phyloP scores from a whole-genome alignment of 495 filamentous ascomycete species.

The Daldinia caldariorum region DNA sequence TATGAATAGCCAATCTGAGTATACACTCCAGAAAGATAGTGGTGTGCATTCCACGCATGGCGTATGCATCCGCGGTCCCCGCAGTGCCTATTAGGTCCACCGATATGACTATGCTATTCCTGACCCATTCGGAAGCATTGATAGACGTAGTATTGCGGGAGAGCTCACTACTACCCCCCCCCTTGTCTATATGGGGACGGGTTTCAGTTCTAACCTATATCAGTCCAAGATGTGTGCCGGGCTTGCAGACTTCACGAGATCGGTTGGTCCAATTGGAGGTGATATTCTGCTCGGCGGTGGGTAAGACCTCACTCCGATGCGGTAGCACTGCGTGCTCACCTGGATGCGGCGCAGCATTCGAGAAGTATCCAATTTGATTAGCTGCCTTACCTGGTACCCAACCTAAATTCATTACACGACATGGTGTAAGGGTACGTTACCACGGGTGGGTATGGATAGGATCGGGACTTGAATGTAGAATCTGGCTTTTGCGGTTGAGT shows the following conservation, averaged over 20 bases:
- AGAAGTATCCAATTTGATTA: background rate
- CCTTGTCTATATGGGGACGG: background rate
- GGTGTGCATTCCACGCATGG: background rate
- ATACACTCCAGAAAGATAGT: background rate
- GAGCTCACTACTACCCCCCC: background rate
- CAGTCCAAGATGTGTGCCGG: background rate
- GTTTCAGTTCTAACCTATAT: slow-evolving; percentile 7
- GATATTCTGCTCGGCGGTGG: too few species aligned
- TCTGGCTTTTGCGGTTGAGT: too few species aligned
- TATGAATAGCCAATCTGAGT: background rate
- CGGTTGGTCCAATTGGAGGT: background rate
- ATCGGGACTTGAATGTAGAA: background rate
- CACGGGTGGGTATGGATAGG: background rate
- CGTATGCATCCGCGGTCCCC: background rate
- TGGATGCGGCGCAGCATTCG: slow-evolving; percentile 2
- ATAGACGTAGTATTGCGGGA: background rate
- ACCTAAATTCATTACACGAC: background rate
- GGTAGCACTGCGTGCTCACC: background rate
- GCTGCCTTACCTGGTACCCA: background rate
- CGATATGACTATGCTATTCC: background rate
- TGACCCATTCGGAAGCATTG: background rate
- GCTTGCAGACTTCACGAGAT: background rate
- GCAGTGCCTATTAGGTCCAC: background rate
- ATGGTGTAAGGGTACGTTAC: background rate
- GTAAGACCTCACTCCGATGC: background rate